Conservation (phyloP, 257 asterid species). For the Eucommia ulmoides region DNA sequence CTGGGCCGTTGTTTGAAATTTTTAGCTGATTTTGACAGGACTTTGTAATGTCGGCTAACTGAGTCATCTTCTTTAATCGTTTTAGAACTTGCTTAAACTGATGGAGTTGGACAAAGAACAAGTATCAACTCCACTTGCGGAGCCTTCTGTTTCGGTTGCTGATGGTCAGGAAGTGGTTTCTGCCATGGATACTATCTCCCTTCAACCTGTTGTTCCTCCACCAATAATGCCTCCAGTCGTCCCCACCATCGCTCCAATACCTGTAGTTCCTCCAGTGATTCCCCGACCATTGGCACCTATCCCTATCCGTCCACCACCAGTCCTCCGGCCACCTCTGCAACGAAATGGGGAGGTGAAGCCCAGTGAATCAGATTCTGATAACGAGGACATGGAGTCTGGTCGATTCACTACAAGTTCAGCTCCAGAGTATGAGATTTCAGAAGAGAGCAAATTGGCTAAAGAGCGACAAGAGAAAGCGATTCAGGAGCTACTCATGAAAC, state of each 20-base stretch:
- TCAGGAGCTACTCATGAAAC: slow-evolving; percentile 78
- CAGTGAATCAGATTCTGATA: slow-evolving; percentile 57
- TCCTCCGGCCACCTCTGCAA: slow-evolving; percentile 30
- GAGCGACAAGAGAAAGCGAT: slow-evolving; percentile 86
- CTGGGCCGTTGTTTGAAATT: no score
- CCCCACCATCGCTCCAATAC: slow-evolving; percentile 56
- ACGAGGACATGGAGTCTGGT: slow-evolving; percentile 29
- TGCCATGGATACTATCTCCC: slow-evolving; percentile 27
- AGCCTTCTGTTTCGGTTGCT: slow-evolving; percentile 20
- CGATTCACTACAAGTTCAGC: slow-evolving; percentile 18
- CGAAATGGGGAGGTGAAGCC: slow-evolving; percentile 41
- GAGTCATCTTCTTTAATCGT: no score
- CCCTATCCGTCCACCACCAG: slow-evolving; percentile 53
- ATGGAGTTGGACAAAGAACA: slow-evolving; percentile 60
- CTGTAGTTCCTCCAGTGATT: slow-evolving; percentile 21
- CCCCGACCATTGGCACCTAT: slow-evolving; percentile 68
- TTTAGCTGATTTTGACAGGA: no score
- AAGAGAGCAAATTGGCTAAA: slow-evolving; percentile 44
- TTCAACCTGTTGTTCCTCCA: slow-evolving; percentile 21
- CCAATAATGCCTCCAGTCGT: slow-evolving; percentile 18
- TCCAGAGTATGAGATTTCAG: slow-evolving; percentile 73
- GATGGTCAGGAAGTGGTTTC: slow-evolving; percentile 34
- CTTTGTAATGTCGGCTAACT: no score
- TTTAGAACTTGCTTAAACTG: no score
- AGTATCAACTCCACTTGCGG: slow-evolving; percentile 24